Evolutionary conservation across 2,329 filamentous ascomycete genomes (phyloP), one percentile per base, ranked within the genome.

Genomic region (Talaromyces sp.): DNA sequence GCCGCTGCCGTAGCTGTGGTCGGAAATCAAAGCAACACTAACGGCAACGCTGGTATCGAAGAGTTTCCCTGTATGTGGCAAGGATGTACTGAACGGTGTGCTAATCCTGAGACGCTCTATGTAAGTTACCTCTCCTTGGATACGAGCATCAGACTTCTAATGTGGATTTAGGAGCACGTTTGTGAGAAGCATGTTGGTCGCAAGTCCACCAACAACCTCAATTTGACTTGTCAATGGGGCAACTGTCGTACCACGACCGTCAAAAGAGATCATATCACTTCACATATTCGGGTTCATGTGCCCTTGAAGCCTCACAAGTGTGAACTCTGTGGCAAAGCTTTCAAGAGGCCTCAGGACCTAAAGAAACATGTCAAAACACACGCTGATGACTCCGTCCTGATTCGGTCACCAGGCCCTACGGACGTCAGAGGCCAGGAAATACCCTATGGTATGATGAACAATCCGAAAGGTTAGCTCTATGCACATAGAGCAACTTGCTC

Each of bases 291-390:
- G 67, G 95, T 98, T 60, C 95, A 99, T 76, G 93, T 99, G n/a
- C 95, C 95, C 0, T 83, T 99, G 65, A 99, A 99, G 84, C 95
- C 95, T 69, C 95, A 99, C 82, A 98, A 97, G 80, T 99, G 95
- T 78, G 93, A 97, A 75, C 96, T 97, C 80, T 99, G 95, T 75
- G 92, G 92, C 75, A 99, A 99, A 83, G 93, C 93, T 1, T 99
- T 99, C 85, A 99, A 99, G 86, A 90, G 95, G 37, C 95, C 95
- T 2, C 95, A 99, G 81, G 95, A 99, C 81, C 78, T 99, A 71
- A 98, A 99, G 87, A 99, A 99, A 83, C 95, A 99, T 76, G 92
- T 98, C 78, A 99, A 98, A 87, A 98, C 93, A 4, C 93, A 98
- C 75, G 93, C 93, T 70, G 93, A 98, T 73, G 93, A 97, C 79